phyloP scores from a whole-genome alignment of 202 grass and related monocot genomes.

The Thinopyrum obtusiflorum region DNA sequence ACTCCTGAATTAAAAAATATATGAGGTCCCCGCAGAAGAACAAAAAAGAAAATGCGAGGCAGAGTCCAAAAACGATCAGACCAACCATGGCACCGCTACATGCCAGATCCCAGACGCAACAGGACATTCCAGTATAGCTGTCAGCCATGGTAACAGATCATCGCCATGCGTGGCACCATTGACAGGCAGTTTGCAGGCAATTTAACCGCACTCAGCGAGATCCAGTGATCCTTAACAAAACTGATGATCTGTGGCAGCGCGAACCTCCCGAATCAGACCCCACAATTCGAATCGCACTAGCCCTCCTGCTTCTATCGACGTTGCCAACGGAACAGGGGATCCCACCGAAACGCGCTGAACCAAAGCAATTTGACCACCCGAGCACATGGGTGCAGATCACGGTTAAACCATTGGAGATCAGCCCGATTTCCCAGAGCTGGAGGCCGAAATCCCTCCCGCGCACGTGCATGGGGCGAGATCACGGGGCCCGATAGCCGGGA shows the following conservation, averaged over 20 bases:
- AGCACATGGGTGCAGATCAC: not conserved
- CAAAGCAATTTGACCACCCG: not conserved
- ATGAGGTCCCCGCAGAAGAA: not conserved
- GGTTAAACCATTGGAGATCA: constrained; percentile 17
- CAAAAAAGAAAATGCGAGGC: not conserved
- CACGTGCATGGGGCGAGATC: constrained; percentile 27
- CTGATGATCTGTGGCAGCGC: not conserved
- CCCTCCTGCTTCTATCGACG: not conserved
- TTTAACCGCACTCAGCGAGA: not conserved
- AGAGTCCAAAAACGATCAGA: not conserved
- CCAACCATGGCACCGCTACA: not conserved
- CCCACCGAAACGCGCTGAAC: not conserved
- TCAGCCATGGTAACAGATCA: not conserved
- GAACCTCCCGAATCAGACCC: constrained; percentile 7
- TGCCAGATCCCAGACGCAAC: not conserved
- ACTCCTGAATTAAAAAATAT: not conserved
- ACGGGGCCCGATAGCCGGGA: not conserved
- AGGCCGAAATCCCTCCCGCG: not conserved
- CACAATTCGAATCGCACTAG: constrained; percentile 5
- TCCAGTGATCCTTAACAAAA: constrained; percentile 4
- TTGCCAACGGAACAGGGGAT: not conserved
- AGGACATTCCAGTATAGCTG: not conserved
- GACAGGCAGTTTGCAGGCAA: not conserved
- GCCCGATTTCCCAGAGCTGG: not conserved
- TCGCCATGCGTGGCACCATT: not conserved